These are phyloP conservation scores for Globisporangium viniferum DNA, from an alignment of 352 stramenopile species.

Conservation along the genomic window DNA sequence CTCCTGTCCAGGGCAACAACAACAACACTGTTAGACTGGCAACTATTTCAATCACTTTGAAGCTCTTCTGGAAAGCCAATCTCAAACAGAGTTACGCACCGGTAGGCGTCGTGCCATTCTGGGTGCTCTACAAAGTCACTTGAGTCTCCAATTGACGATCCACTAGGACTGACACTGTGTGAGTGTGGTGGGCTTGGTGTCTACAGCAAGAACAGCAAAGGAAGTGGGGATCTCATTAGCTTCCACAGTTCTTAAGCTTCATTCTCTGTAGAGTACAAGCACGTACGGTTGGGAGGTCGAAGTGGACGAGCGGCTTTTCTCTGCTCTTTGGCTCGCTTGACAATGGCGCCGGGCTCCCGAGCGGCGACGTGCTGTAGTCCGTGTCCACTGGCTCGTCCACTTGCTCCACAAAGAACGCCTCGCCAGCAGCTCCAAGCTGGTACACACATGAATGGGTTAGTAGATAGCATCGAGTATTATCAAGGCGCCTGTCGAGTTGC, in stretches of 20 bases:
- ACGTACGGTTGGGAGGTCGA: constrained; percentile 5
- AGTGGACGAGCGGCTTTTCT: constrained; percentile 6
- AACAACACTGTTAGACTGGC: not conserved
- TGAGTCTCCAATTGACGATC: not conserved
- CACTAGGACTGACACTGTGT: constrained; percentile 5
- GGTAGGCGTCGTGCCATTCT: constrained; percentile 34
- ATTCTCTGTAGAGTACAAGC: not conserved
- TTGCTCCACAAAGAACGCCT: constrained; percentile 77
- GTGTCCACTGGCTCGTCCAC: constrained; percentile 55
- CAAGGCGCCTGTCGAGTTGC: not conserved
- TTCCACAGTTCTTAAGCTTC: not conserved
- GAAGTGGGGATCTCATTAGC: not conserved
- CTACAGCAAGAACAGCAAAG: not conserved
- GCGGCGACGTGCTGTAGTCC: constrained; percentile 63
- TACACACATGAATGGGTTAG: not conserved
- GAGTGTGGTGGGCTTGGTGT: not conserved
- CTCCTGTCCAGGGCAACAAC: not conserved
- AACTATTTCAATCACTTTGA: not conserved
- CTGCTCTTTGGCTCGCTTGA: not conserved
- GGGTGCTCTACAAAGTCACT: constrained; percentile 4
- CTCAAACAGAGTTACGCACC: constrained; percentile 11
- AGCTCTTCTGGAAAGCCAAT: not conserved
- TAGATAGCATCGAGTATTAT: no score
- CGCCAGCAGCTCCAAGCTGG: constrained; percentile 54
- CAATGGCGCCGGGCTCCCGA: constrained; percentile 37